A percentile compares a stretch with the other conserved stretches of the same genome.
These are phyloP conservation scores for Cyberlindnera mrakii DNA, from an alignment of 805 yeast species.

Conservation along the genomic window DNA sequence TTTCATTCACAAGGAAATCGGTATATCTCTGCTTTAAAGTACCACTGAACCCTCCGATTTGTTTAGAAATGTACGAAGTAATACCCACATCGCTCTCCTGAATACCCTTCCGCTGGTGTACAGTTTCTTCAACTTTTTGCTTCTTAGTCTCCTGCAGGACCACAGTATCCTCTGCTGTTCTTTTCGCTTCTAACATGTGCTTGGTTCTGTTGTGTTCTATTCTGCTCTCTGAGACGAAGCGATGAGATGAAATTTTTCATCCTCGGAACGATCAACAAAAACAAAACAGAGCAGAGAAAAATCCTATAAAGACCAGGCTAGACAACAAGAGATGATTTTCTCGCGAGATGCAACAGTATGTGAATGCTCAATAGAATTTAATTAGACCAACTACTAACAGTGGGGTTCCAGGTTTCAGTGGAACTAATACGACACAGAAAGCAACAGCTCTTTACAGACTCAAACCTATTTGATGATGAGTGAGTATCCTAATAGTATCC, in stretches of 20 bases:
- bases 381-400: constrained; percentile 1
- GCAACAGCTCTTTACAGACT: constrained; percentile 5
- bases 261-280: not conserved
- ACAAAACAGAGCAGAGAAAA: not conserved
- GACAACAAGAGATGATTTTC: constrained; percentile 5
- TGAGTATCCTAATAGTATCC: not conserved
- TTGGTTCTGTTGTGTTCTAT: too few relatives aligned
- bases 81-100: constrained; percentile 86
- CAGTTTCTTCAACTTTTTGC: constrained; percentile 9
- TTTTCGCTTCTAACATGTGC: constrained; percentile 16
- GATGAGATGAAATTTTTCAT: constrained; percentile 2
- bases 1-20: constrained; percentile 91
- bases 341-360: constrained; percentile 9
- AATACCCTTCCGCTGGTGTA: constrained; percentile 34
- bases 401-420: constrained; percentile 9
- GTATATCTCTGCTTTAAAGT: constrained; percentile 82
- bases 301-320: too few relatives aligned
- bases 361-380: not conserved
- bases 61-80: constrained; percentile 54
- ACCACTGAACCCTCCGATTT: constrained; percentile 65
- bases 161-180: constrained; percentile 16
- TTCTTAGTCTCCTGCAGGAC: constrained; percentile 16
- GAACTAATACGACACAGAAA: constrained; percentile 10
- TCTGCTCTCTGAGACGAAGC: not conserved
- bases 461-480: constrained; percentile 1